Percentiles rank a stretch among this genome's conserved stretches.
phyloP scores from a whole-genome alignment of 371 early-diverging fungal genomes.

The Dichotomocladium elegans region DNA sequence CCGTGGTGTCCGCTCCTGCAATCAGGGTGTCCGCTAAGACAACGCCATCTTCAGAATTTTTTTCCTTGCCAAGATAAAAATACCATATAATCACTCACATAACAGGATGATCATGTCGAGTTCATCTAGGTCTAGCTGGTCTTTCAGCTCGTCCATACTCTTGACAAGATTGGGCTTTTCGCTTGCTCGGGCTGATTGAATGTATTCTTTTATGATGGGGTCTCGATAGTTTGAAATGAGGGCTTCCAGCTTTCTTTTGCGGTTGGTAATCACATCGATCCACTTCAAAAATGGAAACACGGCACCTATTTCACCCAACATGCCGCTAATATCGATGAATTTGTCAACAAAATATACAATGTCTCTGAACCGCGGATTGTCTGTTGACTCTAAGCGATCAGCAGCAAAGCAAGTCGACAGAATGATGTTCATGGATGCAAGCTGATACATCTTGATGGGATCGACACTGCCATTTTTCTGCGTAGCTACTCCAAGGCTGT shows the following conservation, averaged over 20 bases:
- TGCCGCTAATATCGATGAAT: not conserved
- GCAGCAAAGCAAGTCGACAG: conserved; percentile 3
- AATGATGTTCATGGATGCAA: conserved; percentile 9
- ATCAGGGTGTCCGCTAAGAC: conserved; percentile 8
- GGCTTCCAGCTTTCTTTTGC: not conserved
- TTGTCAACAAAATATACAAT: conserved; percentile 3
- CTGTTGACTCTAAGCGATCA: not conserved
- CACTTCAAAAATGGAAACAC: conserved; percentile 6
- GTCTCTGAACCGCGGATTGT: conserved; percentile 4
- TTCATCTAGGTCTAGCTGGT: conserved; percentile 9
- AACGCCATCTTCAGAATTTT: not conserved
- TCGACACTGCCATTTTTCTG: not conserved
- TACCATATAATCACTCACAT: conserved; percentile 15
- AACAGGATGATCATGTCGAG: conserved; percentile 6
- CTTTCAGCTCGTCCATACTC: conserved; percentile 7
- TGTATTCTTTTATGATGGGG: not conserved
- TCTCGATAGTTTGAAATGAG: conserved; percentile 6
- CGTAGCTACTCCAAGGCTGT: not conserved
- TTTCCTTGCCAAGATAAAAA: no score
- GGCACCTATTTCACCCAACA: conserved; percentile 6
- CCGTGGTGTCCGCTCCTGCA: conserved; percentile 20
- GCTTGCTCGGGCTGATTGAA: not conserved
- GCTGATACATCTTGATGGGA: conserved; percentile 3
- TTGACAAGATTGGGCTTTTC: conserved; percentile 10
- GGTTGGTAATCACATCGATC: not conserved